These are phyloP conservation scores for Adenanthera pavonina DNA, from an alignment of 306 rosid genomes.

Conservation along the genomic window DNA sequence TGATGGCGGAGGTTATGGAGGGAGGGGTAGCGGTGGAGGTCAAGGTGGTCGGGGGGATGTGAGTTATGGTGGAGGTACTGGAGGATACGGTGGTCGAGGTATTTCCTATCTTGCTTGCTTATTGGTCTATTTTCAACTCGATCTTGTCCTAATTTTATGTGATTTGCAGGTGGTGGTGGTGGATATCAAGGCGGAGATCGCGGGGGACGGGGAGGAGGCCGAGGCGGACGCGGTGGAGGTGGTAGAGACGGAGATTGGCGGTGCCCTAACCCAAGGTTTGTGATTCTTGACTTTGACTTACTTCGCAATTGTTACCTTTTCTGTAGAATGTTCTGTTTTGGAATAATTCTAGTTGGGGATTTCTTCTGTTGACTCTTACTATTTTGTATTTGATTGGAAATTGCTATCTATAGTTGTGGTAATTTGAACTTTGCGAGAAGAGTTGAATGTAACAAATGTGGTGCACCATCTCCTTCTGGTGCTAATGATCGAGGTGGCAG, in stretches of 20 bases:
- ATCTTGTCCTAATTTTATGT: constrained; percentile 15
- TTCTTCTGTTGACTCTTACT: not conserved
- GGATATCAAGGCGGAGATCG: constrained; percentile 90
- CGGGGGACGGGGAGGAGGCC: constrained; percentile 68
- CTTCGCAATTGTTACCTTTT: not conserved
- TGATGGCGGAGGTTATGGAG: constrained; percentile 65
- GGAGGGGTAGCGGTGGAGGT: constrained; percentile 49
- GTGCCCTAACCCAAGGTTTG: constrained; percentile 85
- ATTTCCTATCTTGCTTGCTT: not conserved
- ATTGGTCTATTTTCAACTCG: not conserved
- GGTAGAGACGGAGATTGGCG: constrained; percentile 99
- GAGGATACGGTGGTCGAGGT: constrained; percentile 82
- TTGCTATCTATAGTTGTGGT: constrained; percentile 73
- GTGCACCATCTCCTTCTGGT: constrained; percentile 81
- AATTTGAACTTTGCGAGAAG: constrained; percentile 95
- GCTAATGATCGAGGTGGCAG: constrained; percentile 52
- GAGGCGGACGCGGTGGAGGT: constrained; percentile 62
- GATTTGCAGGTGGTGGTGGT: constrained; percentile 55
- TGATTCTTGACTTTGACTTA: not conserved
- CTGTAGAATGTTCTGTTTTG: not conserved
- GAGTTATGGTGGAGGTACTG: constrained; percentile 49
- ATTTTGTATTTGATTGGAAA: constrained; percentile 25
- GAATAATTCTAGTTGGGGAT: not conserved
- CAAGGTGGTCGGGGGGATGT: constrained; percentile 71
- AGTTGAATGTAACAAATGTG: constrained; percentile 95